A percentile compares a stretch with the other conserved stretches of the same genome.
phyloP scores from a whole-genome alignment of 345 rosid genomes.

The Carallia brachiata region DNA sequence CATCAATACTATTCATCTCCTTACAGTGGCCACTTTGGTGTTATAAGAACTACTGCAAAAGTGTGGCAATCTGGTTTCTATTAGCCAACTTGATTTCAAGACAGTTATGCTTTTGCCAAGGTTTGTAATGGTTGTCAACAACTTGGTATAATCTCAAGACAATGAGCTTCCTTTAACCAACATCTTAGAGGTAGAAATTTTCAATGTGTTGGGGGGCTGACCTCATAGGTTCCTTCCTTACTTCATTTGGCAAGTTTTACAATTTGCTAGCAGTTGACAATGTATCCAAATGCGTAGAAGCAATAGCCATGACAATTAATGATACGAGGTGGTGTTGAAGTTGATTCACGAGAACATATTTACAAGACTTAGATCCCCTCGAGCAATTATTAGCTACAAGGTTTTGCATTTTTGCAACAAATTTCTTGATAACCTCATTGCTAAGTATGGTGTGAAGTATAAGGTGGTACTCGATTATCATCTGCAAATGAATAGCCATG shows the following conservation, averaged over 20 bases:
- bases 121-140: conserved; percentile 8
- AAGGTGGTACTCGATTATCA: background rate
- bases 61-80: background rate
- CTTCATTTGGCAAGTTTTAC: background rate
- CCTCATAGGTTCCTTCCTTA: background rate
- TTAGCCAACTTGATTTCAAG: background rate
- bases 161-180: background rate
- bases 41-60: background rate
- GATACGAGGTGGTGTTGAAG: background rate
- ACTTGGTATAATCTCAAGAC: background rate
- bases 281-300: background rate
- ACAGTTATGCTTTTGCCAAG: background rate
- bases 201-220: background rate
- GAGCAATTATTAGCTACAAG: background rate
- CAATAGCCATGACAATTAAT: background rate
- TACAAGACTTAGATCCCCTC: background rate
- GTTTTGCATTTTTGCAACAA: background rate
- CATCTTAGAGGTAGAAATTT: conserved; percentile 1
- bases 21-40: background rate
- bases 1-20: background rate
- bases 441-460: background rate
- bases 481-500: background rate
- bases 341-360: background rate
- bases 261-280: background rate
- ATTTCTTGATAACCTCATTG: background rate